Percentiles rank a stretch among this genome's conserved stretches.
Conservation (phyloP, 352 stramenopile genomes). For the Sclerospora graminicola region DNA sequence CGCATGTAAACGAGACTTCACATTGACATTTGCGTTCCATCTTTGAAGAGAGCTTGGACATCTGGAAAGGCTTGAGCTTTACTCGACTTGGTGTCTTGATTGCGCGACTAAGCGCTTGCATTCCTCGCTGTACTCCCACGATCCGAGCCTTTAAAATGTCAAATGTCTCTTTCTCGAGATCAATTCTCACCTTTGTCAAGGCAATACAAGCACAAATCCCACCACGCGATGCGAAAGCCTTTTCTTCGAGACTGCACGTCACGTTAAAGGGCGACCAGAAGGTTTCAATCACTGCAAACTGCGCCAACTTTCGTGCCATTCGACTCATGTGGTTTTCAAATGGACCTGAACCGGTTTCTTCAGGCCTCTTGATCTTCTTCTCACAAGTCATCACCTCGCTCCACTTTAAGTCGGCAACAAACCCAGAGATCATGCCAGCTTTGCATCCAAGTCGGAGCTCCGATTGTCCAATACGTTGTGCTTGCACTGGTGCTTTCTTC, state of each 20-base stretch:
- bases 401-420: constrained; percentile 22
- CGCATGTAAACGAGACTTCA: constrained; percentile 24
- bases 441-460: constrained; percentile 31
- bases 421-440: constrained; percentile 38
- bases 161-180: constrained; percentile 18
- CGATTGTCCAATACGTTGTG: constrained; percentile 35
- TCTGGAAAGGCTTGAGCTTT: constrained; percentile 2
- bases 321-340: constrained; percentile 28
- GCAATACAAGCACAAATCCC: constrained; percentile 9
- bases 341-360: constrained; percentile 8
- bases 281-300: constrained; percentile 14
- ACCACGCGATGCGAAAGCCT: background rate
- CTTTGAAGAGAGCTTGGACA: background rate
- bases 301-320: constrained; percentile 3
- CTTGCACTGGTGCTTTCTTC: constrained; percentile 30
- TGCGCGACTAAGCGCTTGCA: constrained; percentile 7
- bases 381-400: background rate
- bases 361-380: too few relatives aligned
- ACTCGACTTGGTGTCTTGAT: background rate
- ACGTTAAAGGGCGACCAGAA: constrained; percentile 46
- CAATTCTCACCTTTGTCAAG: constrained; percentile 25
- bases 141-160: constrained; percentile 13
- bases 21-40: constrained; percentile 6
- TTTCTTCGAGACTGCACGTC: constrained; percentile 29
- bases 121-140: constrained; percentile 6